Base-by-base conservation (phyloP, 768 basidiomycete species). In the Pulveroboletus sp. region DNA sequence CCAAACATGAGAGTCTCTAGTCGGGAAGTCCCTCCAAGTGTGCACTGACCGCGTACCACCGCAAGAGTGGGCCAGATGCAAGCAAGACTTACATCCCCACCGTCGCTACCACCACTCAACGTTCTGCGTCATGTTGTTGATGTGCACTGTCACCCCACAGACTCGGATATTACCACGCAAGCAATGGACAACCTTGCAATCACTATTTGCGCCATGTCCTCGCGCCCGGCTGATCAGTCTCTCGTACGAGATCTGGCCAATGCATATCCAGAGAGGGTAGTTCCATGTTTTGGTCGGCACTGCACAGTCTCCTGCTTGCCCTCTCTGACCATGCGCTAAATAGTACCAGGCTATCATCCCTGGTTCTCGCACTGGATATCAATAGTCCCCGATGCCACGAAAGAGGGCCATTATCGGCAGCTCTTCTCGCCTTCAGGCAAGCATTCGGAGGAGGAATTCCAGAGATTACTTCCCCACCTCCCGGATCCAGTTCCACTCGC, bases 131-230 rank as follows among this genome's bases (percentile, higher is more conserved):
- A 89, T 58, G 71, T 97, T 49, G 76, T 84, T 47, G 94, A 96
- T 63, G 89, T 84, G 0, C 94, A 97, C 57, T 94, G 90, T 68
- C 94, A 97, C 69, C 93, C 94, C 4, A 93, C 89, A 5, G 93
- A 95, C 66, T 78, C 85, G 9, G 67, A 65, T 1, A 76, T 83
- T 35, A 58, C 70, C 8, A 46, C 68, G 4, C 68, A 72, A 21
- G 74, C 76, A 5, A 81, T 89, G 69, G 71, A 79, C 24, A 59
- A 68, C 10, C 77, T 88, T 4, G 65, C 71, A 4, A 82, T 91
- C 44, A 83, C 78, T 0, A 74, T 96, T 36, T 89, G 88, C 53
- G 85, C 89, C n/a, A 93, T 94, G 91, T 80, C 87, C 15, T 80
- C 81, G 0, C 73, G 73, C 54, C 62, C 68, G 10, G 72, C 71